Evolutionary conservation across 2,329 filamentous ascomycete species (phyloP).

Genomic region (Xylaria sp.): DNA sequence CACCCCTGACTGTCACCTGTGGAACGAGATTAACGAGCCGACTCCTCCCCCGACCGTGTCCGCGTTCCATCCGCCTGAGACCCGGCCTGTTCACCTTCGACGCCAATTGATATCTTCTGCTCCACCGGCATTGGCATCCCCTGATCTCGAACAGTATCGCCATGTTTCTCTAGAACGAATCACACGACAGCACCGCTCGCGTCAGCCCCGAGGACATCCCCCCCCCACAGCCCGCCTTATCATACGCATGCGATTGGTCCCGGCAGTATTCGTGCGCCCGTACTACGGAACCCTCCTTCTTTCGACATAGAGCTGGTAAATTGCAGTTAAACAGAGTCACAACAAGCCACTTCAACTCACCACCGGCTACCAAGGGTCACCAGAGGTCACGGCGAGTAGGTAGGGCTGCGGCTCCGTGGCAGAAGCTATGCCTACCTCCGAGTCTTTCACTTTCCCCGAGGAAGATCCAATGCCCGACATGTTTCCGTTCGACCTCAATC

Average conservation of each 20-base stretch:
- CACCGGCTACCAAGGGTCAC: no score
- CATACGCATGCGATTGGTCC: constrained; percentile 14
- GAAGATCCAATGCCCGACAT: constrained; percentile 51
- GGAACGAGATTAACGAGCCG: constrained; percentile 32
- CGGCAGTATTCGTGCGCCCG: background rate
- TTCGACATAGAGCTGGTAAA: background rate
- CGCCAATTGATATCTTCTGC: constrained; percentile 20
- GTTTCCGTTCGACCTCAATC: constrained; percentile 48
- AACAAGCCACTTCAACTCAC: background rate
- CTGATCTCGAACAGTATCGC: constrained; percentile 31
- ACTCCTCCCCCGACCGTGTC: constrained; percentile 17
- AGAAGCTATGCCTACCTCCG: constrained; percentile 43
- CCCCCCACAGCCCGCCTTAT: background rate
- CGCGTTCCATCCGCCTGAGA: constrained; percentile 26
- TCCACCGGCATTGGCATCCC: constrained; percentile 25
- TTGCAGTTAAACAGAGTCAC: background rate
- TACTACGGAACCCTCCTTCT: background rate
- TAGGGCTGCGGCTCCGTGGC: constrained; percentile 12
- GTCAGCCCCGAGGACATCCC: background rate
- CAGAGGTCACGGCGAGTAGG: background rate
- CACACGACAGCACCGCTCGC: constrained; percentile 27
- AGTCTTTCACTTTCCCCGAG: constrained; percentile 39
- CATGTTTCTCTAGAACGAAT: constrained; percentile 40
- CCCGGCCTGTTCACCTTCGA: constrained; percentile 3
- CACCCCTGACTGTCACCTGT: constrained; percentile 16